Percentiles rank a stretch among this genome's conserved stretches.
Evolutionary conservation across 306 rosid species (phyloP).

Genomic region (Vachellia collinsii): DNA sequence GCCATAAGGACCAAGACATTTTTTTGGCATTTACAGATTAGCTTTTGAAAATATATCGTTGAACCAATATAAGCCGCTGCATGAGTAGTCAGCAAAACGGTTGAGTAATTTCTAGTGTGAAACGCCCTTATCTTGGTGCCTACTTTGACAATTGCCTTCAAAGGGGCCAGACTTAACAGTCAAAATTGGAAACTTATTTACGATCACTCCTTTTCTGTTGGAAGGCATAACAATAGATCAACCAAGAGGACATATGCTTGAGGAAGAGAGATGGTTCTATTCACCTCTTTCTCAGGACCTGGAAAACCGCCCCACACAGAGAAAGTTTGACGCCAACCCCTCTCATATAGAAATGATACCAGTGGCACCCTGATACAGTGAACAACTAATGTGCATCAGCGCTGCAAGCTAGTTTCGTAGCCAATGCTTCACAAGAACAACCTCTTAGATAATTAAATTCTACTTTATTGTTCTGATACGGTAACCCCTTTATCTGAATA

Average conservation of each 20-base stretch:
- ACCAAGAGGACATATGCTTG: conserved; percentile 5
- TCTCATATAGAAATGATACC: conserved; percentile 85
- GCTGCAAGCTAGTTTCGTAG: conserved; percentile 14
- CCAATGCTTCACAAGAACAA: conserved; percentile 8
- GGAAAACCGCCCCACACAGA: conserved; percentile 77
- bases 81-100: not conserved
- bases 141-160: conserved; percentile 8
- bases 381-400: conserved; percentile 35
- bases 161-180: not conserved
- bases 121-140: not conserved
- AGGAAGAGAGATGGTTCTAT: conserved; percentile 22
- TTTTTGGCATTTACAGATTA: not conserved
- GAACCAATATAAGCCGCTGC: not conserved
- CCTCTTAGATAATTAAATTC: conserved; percentile 3
- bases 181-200: conserved; percentile 25
- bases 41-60: not conserved
- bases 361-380: conserved; percentile 70
- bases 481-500: not conserved
- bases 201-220: conserved; percentile 4
- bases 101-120: not conserved
- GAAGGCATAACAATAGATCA: not conserved
- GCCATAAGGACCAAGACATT: not conserved
- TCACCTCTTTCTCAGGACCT: conserved; percentile 95
- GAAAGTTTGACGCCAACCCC: conserved; percentile 97
- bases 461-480: not conserved